A percentile compares a stretch with the other conserved stretches of the same genome.
Conservation (phyloP, 2,329 filamentous ascomycete genomes). For the Xylariaceae sp. region DNA sequence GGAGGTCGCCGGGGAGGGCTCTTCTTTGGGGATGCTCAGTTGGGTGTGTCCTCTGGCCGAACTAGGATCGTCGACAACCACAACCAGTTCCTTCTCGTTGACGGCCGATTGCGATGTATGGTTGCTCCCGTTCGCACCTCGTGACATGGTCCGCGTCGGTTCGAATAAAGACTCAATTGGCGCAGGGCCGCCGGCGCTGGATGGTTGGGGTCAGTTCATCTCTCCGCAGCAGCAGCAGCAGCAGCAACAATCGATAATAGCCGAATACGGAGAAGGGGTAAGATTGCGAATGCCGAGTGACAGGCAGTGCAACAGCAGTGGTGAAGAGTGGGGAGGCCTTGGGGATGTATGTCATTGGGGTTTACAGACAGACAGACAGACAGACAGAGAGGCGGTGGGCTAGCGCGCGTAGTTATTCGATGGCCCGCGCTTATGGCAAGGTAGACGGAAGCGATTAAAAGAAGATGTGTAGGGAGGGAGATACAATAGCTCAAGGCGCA, state of each 20-base stretch:
- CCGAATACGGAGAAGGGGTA: no score
- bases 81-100: constrained; percentile 24
- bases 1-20: constrained; percentile 56
- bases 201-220: no score
- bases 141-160: constrained; percentile 25
- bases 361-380: not conserved
- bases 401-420: constrained; percentile 2
- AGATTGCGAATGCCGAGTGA: no score
- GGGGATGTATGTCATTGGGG: not conserved
- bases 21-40: constrained; percentile 55
- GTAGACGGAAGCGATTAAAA: not conserved
- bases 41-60: constrained; percentile 41
- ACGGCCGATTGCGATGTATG: constrained; percentile 25
- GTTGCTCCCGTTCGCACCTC: constrained; percentile 23
- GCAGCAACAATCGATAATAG: no score
- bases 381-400: constrained; percentile 1
- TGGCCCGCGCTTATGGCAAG: no score
- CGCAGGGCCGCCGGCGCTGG: constrained; percentile 7
- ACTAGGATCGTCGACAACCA: constrained; percentile 21
- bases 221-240: no score
- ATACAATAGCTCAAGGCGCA: no score
- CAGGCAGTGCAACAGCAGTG: no score
- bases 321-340: no score
- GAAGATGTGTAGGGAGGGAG: constrained; percentile 7
- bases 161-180: constrained; percentile 10